Evolutionary conservation across 2,329 filamentous ascomycete genomes (phyloP).

Genomic region (Remersonia thermophila): DNA sequence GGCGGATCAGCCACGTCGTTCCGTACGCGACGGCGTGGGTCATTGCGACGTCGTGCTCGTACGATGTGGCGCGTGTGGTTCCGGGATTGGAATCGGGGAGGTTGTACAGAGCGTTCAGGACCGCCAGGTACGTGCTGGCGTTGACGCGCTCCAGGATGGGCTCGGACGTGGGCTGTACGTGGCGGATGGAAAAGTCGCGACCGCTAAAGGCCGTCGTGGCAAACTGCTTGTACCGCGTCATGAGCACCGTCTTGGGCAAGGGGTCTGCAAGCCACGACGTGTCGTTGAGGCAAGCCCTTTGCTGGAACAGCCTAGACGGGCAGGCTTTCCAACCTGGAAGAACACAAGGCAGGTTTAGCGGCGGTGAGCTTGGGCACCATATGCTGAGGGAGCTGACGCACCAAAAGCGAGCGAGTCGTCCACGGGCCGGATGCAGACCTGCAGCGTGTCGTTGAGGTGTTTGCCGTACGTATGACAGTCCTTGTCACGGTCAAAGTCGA

Average conservation of each 20-base stretch:
- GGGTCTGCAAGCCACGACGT: not conserved
- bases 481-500: slow-evolving; percentile 1
- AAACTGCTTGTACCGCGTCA: slow-evolving; percentile 5
- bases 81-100: not conserved
- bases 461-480: slow-evolving; percentile 3
- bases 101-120: not conserved
- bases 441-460: slow-evolving; percentile 1
- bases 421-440: slow-evolving; percentile 2
- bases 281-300: not conserved
- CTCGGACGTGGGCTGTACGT: slow-evolving; percentile 1
- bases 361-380: no score
- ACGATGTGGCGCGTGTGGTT: no score
- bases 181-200: slow-evolving; percentile 3
- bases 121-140: not conserved
- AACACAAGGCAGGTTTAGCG: not conserved
- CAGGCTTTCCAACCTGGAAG: slow-evolving; percentile 2
- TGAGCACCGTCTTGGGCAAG: not conserved
- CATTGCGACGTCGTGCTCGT: not conserved
- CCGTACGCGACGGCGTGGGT: not conserved
- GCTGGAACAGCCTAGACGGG: not conserved
- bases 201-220: slow-evolving; percentile 2
- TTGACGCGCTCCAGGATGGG: not conserved
- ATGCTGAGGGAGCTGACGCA: not conserved
- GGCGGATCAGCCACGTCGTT: slow-evolving; percentile 1
- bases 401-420: slow-evolving; percentile 2